Evolutionary conservation across 768 basidiomycete species (phyloP).

Genomic region (Naganishia friedmannii): DNA sequence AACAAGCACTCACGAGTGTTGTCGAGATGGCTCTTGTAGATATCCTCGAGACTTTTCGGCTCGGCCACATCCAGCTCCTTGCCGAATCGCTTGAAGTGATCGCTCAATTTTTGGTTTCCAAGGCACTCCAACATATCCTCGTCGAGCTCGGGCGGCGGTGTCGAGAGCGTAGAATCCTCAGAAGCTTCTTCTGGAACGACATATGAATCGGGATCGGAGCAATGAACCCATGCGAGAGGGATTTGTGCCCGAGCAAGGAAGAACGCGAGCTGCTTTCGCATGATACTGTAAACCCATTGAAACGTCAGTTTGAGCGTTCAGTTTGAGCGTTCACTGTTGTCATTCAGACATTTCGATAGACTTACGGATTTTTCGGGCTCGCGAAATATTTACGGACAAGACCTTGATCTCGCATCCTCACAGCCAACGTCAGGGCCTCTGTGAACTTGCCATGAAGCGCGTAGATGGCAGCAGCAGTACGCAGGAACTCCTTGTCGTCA

Average conservation of each 20-base stretch:
- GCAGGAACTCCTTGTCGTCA: conserved; percentile 84
- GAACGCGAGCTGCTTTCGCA: conserved; percentile 93
- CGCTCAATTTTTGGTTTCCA: conserved; percentile 77
- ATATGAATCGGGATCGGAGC: conserved; percentile 31
- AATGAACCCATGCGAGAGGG: conserved; percentile 80
- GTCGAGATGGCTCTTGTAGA: conserved; percentile 95
- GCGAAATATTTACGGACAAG: conserved; percentile 84
- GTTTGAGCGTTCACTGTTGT: conserved; percentile 5
- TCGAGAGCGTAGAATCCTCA: conserved; percentile 32
- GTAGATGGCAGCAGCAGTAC: conserved; percentile 84
- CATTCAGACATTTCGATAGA: conserved; percentile 26
- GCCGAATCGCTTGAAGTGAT: conserved; percentile 83
- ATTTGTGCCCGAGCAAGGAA: conserved; percentile 88
- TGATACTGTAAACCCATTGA: too few species aligned
- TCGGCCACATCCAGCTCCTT: conserved; percentile 88
- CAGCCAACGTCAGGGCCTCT: conserved; percentile 80
- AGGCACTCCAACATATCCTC: conserved; percentile 82
- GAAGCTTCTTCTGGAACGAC: conserved; percentile 27
- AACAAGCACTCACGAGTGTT: conserved; percentile 64
- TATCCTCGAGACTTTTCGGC: conserved; percentile 88
- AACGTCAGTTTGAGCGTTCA: too few species aligned
- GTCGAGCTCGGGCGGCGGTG: conserved; percentile 62
- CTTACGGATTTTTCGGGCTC: conserved; percentile 81
- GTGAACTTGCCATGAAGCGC: conserved; percentile 81
- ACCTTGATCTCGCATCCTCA: conserved; percentile 74